Evolutionary conservation across 2,329 filamentous ascomycete species (phyloP).

Genomic region (Lachnellula willkommii): DNA sequence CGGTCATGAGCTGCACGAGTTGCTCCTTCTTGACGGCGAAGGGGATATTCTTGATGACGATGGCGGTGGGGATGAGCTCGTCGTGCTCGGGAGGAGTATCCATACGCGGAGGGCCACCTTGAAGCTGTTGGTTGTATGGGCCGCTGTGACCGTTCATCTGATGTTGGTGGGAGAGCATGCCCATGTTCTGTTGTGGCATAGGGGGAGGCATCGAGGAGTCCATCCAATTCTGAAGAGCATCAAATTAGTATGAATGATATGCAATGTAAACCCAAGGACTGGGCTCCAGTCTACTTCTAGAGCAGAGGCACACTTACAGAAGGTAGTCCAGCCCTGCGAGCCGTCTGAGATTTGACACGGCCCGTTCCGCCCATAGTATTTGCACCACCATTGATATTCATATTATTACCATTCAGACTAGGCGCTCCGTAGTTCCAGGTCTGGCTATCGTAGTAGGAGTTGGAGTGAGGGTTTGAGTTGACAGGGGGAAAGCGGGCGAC

Average conservation of each 20-base stretch:
- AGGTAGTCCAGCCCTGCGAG: constrained; percentile 58
- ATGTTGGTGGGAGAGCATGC: constrained; percentile 27
- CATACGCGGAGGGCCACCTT: constrained; percentile 16
- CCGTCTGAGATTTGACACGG: constrained; percentile 48
- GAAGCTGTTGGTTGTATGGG: constrained; percentile 19
- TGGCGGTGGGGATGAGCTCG: constrained; percentile 94
- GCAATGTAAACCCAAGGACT: neutral
- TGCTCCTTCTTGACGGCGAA: constrained; percentile 98
- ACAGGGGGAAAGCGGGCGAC: constrained; percentile 23
- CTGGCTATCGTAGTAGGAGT: constrained; percentile 65
- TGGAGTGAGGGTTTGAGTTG: constrained; percentile 41
- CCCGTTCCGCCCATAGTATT: constrained; percentile 59
- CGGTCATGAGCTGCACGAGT: constrained; percentile 86
- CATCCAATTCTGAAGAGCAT: constrained; percentile 51
- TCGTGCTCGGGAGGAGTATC: constrained; percentile 41
- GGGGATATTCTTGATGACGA: constrained; percentile 99
- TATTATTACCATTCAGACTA: constrained; percentile 48
- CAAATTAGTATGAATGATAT: constrained; percentile 17
- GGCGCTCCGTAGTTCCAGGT: constrained; percentile 68
- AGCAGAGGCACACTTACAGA: constrained; percentile 52
- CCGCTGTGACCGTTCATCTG: constrained; percentile 35
- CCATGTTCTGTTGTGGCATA: constrained; percentile 40
- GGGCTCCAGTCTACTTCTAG: no score
- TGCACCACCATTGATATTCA: constrained; percentile 58
- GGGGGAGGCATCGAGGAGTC: constrained; percentile 48